Base-by-base conservation (phyloP, 352 stramenopile species). In the Lagenidium giganteum region DNA sequence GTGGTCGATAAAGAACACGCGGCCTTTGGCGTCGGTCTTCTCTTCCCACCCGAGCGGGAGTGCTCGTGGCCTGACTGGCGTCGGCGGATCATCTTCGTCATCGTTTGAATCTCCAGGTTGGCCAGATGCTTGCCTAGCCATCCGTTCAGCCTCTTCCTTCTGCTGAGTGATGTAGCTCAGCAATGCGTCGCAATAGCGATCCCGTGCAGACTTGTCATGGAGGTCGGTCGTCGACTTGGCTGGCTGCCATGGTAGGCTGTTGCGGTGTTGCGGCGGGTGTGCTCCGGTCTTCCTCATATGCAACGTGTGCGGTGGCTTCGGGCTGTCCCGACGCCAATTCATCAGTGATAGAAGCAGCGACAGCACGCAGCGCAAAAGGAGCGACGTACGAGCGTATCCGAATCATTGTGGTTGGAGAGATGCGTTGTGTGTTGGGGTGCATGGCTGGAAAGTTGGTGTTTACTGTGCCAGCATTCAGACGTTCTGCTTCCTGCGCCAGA, bases 401-500 rank as follows among this genome's bases (percentile, higher is more conserved):
- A 47, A 85, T 84, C n/a, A 42, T 40, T 25, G 65, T 79, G 9
- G 53, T 56, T 4, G 67, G 60, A 6, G 70, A 84, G 37, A 87
- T 90, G 42, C 69, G 75, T 32, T 83, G 70, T 2, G 79, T 89
- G 21, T 61, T 61, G n/a, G 75, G 76, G 35, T 89, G 79, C 79
- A 91, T 88, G 8, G 71, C 79, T 16, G 79, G 76, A 30, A 89
- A 91, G 42, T 87, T 88, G 13, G 79, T 91, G 20, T 58, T 78
- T 13, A 64, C 70, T 0, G 70, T 87, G 30, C 54, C 77, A 25
- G 76, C 73, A 18, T 86, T 64, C 5, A 86, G 57, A 12, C 79
- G 70, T 34, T 75, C 64, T 14, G 71, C 68, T 57, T 86, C 71
- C 79, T 91, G 42, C 6, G 18, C 21, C 18, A 31, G 30, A 14